Conservation (phyloP, 2,329 filamentous ascomycete species). For the Atkinsonella texensis region DNA sequence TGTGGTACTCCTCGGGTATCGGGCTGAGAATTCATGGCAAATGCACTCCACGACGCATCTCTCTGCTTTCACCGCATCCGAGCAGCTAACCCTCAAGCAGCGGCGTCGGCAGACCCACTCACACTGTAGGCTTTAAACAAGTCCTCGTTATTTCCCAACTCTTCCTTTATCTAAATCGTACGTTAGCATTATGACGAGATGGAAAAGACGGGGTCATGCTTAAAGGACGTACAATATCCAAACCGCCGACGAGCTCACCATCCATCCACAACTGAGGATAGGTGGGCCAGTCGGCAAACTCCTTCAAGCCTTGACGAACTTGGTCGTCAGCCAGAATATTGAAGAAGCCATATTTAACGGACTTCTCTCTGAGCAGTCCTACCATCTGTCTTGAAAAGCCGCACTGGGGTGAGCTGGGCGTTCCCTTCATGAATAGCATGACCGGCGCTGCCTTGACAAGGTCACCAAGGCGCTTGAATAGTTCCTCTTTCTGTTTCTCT, state of each 20-base stretch:
- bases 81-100: conserved; percentile 15
- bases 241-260: conserved; percentile 80
- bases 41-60: neutral
- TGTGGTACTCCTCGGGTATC: neutral
- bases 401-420: conserved; percentile 73
- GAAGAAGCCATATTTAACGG: conserved; percentile 96
- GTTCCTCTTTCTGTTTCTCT: conserved; percentile 63
- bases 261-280: conserved; percentile 91
- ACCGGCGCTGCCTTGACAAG: conserved; percentile 92
- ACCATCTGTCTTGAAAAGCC: conserved; percentile 91
- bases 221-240: conserved; percentile 75
- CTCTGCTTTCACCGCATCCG: neutral
- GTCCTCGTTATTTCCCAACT: conserved; percentile 69
- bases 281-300: conserved; percentile 97
- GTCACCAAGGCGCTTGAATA: conserved; percentile 68
- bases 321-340: conserved; percentile 97
- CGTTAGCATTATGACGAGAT: neutral
- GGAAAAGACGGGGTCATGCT: no score
- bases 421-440: conserved; percentile 99
- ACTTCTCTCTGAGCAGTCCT: conserved; percentile 71
- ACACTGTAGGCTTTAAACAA: conserved; percentile 69
- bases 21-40: neutral
- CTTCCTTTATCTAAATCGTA: conserved; percentile 71
- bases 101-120: conserved; percentile 28
- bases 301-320: conserved; percentile 90